Evolutionary conservation across 2,329 filamentous ascomycete species (phyloP).

Genomic region (Stemphylium vesicarium): DNA sequence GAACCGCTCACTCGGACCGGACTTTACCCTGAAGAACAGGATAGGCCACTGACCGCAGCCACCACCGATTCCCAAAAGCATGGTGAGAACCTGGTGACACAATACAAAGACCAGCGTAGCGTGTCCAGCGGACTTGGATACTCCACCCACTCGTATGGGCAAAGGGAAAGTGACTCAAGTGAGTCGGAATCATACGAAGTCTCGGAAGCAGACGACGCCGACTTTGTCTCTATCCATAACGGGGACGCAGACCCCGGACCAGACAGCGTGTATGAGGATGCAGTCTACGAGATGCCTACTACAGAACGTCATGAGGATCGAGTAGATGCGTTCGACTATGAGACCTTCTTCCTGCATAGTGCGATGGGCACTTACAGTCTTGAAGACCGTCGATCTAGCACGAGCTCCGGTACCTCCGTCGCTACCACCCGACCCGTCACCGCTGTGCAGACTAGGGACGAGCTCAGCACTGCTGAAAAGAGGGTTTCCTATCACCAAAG

Average conservation of each 20-base stretch:
- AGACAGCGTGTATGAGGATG: slow-evolving; percentile 55
- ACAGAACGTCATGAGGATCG: slow-evolving; percentile 82
- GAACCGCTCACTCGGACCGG: slow-evolving; percentile 32
- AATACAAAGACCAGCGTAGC: slow-evolving; percentile 3
- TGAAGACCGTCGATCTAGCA: slow-evolving; percentile 61
- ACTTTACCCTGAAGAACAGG: slow-evolving; percentile 25
- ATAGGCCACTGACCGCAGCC: slow-evolving; percentile 13
- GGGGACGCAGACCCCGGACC: slow-evolving; percentile 28
- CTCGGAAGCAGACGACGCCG: slow-evolving; percentile 49
- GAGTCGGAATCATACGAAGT: slow-evolving; percentile 27
- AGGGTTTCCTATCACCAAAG: slow-evolving; percentile 53
- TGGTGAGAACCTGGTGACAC: slow-evolving; percentile 23
- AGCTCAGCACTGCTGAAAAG: slow-evolving; percentile 29
- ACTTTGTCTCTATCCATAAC: slow-evolving; percentile 45
- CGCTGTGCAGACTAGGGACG: slow-evolving; percentile 30
- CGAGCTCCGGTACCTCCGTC: slow-evolving; percentile 59
- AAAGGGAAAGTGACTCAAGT: slow-evolving; percentile 29
- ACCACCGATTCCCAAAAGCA: slow-evolving; percentile 26
- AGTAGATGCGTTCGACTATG: slow-evolving; percentile 94
- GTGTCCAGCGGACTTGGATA: slow-evolving; percentile 4
- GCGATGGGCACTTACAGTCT: slow-evolving; percentile 80
- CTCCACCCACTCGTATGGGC: slow-evolving; percentile 26
- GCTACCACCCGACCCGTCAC: slow-evolving; percentile 57
- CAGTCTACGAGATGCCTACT: slow-evolving; percentile 47
- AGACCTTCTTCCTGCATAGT: slow-evolving; percentile 93